Base-by-base conservation (phyloP, 306 rosid species). In the Trifolium repens region DNA sequence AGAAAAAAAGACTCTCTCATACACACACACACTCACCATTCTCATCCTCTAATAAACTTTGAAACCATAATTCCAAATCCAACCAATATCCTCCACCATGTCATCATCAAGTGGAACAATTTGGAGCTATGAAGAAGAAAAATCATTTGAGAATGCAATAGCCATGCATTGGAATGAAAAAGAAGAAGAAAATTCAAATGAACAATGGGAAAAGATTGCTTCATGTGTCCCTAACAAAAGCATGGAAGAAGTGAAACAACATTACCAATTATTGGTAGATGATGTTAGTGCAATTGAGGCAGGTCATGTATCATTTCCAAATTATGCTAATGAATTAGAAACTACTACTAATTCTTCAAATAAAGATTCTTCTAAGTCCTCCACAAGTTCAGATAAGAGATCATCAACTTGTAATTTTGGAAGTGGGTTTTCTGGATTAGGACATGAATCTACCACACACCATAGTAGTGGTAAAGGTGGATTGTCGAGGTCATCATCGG, bases 61-160 rank as follows among this genome's bases (percentile, higher is more conserved):
- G 4, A 14, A 14, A 80, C 81, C 82, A 73, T 60, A 69, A 73
- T 58, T 71, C 54, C 70, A 75, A 79, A 79, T 71, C 78, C 82
- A 66, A 82, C 50, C 73, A 44, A 58, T 49, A 79, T n/a, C n/a
- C n/a, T 62, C 65, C 40, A 84, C 81, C 86, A 91, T 94, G 98
- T 86, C 97, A 72, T 86, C 97, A 72, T 80, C 98, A 58, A 82
- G 87, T 83, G 86, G 39, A 76, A 79, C 77, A 42, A 61, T 71
- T 81, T 94, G 99, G 99, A 88, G 76, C 89, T 88, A 82, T 65
- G 97, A 94, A 60, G 98, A 94, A 89, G 99, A 94, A 19, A 92
- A 89, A 65, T 87, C 92, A 9, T 94, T 94, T 73, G 99, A 94
- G 84, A 92, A 84, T 84, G 96, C 93, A 60, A 84, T 94, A 24